Base-by-base conservation (phyloP, 2,329 filamentous ascomycete species). In the Coniochaeta prunicola region DNA sequence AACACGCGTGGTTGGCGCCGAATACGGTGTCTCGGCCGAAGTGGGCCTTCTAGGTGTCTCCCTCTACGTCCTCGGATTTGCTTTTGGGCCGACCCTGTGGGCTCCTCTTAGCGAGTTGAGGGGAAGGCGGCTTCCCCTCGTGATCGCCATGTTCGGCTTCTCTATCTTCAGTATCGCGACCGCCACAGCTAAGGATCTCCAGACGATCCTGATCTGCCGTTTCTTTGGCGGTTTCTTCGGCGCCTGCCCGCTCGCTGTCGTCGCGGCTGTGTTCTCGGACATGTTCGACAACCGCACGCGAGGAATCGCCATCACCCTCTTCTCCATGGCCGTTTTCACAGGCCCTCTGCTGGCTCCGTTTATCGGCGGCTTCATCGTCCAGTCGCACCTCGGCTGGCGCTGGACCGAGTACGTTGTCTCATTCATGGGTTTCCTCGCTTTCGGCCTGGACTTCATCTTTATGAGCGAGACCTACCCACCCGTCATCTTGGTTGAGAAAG, bases 211-310 rank as follows among this genome's bases (percentile, higher is more conserved):
- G 26, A 80, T 92, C 59, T 86, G 84, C 66, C 84, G 90, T 15
- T 90, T 93, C 74, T 89, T 92, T 65, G 76, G 77, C 60, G 89
- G 90, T 55, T 88, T 89, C 69, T 88, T 88, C 62, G 88, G 87
- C 30, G 87, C 86, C 57, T 87, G 83, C 60, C 84, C 86, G 2
- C 73, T 91, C 45, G 81, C 89, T 64, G 79, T 90, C 67, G 87
- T 88, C 57, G 87, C 84, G 3, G 87, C 86, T 60, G 84, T 89
- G 57, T 89, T 89, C 71, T 85, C 84, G 24, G 88, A 91, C 71
- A 86, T 89, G 82, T 87, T 87, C 65, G 81, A 85, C 71, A 85
- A 87, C 71, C 76, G 78, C 62, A 82, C 80, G 50, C 78, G 86
- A 63, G 82, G 87, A 59, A 71, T 80, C 42, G 81, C 82, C 61